Evolutionary conservation across 371 early-diverging fungal species (phyloP), one percentile per base, ranked within the genome.

Genomic region (Mortierella polycephala): DNA sequence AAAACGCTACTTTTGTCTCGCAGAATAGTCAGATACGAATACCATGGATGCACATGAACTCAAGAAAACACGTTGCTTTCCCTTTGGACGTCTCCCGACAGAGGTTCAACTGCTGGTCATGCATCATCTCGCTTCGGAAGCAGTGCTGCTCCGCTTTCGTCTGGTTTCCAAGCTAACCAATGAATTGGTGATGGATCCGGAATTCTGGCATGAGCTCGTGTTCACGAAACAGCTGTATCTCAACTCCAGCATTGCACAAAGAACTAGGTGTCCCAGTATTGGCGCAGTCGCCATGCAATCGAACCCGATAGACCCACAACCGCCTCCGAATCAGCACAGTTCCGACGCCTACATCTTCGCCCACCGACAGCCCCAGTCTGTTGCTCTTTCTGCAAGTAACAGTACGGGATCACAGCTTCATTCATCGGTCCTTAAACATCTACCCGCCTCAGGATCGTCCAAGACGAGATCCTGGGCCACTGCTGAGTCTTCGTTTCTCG

Each of bases 91-190:
- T 18, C 20, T 72, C 5, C 77, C 77, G 3, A 54, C 54, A 9
- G 77, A 76, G 49, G 21, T 76, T 20, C 65, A 67, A 53, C 56
- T 71, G 40, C 64, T 50, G 13, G 57, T 76, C 23, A 46, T 76
- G 9, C 57, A 53, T 7, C 21, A 14, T 13, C 41, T 76, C 12
- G 16, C 16, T 2, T 7, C 40, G 0, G 40, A 56, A 23, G 23
- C 16, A 12, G 59, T 61, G 18, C 60, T 62, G 37, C 57, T 76
- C 3, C 41, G 49, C 45, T 62, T 76, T 30, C 71, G 77, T 5
- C 61, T 67, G 8, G 69, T 76, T 12, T 76, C 64, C 5, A 21
- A 42, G 13, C 14, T 9, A 1, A 37, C 58, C 1, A 60, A 71
- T 39, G 23, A 64, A 0, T 62, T 76, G 1, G 69, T 71, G 1